Conservation (phyloP, 306 rosid genomes). For the Cucurbita pepo region DNA sequence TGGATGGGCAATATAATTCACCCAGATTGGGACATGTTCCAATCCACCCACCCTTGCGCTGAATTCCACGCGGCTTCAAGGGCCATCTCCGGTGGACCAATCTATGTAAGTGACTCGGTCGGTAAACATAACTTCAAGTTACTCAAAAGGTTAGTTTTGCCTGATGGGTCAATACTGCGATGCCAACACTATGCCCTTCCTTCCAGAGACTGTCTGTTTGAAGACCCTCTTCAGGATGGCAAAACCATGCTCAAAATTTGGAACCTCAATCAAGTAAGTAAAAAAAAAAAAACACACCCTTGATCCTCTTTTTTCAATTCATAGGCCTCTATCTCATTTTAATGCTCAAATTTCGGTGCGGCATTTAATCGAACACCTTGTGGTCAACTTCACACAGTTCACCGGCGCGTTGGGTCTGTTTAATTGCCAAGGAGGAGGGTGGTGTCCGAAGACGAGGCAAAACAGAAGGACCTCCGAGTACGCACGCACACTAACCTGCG, state of each 20-base stretch:
- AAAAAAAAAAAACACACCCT: background rate
- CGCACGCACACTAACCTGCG: conserved; percentile 26
- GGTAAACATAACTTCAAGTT: conserved; percentile 60
- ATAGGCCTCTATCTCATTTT: background rate
- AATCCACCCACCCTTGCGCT: conserved; percentile 52
- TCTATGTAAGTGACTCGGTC: conserved; percentile 52
- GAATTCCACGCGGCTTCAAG: conserved; percentile 58
- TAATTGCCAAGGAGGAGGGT: conserved; percentile 83
- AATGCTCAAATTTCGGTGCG: background rate
- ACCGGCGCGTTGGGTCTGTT: conserved; percentile 49
- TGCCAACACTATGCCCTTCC: conserved; percentile 77
- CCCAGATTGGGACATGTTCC: conserved; percentile 88
- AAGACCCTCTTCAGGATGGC: conserved; percentile 57
- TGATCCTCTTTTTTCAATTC: background rate
- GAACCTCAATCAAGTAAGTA: conserved; percentile 62
- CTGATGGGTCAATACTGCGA: conserved; percentile 49
- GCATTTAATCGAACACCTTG: background rate
- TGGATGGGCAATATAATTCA: conserved; percentile 79
- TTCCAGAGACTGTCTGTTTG: conserved; percentile 52
- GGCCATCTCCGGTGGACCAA: conserved; percentile 71
- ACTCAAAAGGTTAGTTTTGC: conserved; percentile 44
- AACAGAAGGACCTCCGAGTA: conserved; percentile 33
- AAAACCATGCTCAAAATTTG: conserved; percentile 77
- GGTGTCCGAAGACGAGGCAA: conserved; percentile 39
- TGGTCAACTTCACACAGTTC: conserved; percentile 21